Evolutionary conservation across 2,329 filamentous ascomycete genomes (phyloP).

Genomic region (Aspergillus jensenii): DNA sequence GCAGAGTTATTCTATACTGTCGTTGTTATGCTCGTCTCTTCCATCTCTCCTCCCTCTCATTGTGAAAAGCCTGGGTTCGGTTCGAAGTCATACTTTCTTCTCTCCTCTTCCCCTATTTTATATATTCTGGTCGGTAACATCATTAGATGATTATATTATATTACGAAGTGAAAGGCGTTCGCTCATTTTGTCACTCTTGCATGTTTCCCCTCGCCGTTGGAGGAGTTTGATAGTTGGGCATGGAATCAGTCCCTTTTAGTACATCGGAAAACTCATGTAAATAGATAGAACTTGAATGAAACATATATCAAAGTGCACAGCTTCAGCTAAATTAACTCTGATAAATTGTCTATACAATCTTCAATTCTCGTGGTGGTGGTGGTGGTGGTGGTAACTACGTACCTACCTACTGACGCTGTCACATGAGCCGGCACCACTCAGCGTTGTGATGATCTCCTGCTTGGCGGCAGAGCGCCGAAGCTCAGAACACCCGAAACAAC

Average conservation of each 20-base stretch:
- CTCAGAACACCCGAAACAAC: background rate
- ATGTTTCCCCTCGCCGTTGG: background rate
- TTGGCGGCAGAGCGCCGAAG: conserved; percentile 7
- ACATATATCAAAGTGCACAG: background rate
- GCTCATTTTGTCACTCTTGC: background rate
- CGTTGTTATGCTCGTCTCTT: background rate
- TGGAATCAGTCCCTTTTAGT: conserved; percentile 11
- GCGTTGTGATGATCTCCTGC: conserved; percentile 6
- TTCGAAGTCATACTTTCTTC: background rate
- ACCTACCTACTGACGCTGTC: conserved; percentile 1
- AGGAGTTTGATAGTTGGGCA: conserved; percentile 2
- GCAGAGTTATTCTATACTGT: background rate
- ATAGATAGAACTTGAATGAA: conserved; percentile 5
- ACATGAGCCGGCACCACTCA: conserved; percentile 16
- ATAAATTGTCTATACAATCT: background rate
- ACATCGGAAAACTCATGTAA: background rate
- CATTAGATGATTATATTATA: conserved; percentile 6
- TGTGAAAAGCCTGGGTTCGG: background rate
- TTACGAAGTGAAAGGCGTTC: conserved; percentile 2
- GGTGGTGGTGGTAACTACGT: background rate
- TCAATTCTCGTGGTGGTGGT: background rate
- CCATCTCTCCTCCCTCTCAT: background rate
- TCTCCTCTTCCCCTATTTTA: background rate
- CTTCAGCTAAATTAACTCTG: background rate
- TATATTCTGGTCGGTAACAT: background rate